A percentile compares a stretch with the other conserved stretches of the same genome.
phyloP scores from a whole-genome alignment of 176 grass and related monocot genomes.

The Bonia amplexicaulis region DNA sequence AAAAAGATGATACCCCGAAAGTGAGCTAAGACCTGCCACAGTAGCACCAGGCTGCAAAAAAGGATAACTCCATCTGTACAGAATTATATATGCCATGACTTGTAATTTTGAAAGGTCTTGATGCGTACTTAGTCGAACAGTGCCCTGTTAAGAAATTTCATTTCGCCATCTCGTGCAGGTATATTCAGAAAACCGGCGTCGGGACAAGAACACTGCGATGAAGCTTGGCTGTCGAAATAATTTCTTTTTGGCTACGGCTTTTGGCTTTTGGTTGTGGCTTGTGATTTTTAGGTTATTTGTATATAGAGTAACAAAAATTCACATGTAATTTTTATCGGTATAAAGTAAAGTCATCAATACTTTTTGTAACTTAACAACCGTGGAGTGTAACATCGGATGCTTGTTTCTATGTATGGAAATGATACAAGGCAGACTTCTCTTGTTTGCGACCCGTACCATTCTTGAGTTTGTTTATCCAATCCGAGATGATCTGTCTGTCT shows the following conservation, averaged over 20 bases:
- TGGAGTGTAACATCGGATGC: background rate
- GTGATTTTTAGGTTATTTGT: no score
- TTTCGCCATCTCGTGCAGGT: slow-evolving; percentile 15
- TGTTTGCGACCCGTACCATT: background rate
- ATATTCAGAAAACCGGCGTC: slow-evolving; percentile 33
- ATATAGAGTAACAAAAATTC: no score
- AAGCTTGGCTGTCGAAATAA: slow-evolving; percentile 30
- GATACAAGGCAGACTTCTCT: background rate
- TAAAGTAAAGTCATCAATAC: no score
- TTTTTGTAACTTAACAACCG: background rate
- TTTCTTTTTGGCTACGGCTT: no score
- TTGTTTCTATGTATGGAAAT: background rate
- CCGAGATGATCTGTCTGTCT: background rate
- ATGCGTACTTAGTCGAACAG: background rate
- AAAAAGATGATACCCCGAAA: background rate
- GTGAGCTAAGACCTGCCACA: background rate
- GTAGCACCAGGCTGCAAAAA: background rate
- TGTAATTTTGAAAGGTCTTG: background rate
- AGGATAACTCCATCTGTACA: background rate
- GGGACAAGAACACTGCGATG: slow-evolving; percentile 30
- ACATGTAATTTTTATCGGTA: no score
- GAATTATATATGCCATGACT: background rate
- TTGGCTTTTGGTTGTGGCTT: no score
- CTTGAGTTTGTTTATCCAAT: background rate
- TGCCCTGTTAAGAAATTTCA: background rate